These are phyloP conservation scores for Amanita pallidorosea DNA, from an alignment of 768 basidiomycete species.

Conservation along the genomic window DNA sequence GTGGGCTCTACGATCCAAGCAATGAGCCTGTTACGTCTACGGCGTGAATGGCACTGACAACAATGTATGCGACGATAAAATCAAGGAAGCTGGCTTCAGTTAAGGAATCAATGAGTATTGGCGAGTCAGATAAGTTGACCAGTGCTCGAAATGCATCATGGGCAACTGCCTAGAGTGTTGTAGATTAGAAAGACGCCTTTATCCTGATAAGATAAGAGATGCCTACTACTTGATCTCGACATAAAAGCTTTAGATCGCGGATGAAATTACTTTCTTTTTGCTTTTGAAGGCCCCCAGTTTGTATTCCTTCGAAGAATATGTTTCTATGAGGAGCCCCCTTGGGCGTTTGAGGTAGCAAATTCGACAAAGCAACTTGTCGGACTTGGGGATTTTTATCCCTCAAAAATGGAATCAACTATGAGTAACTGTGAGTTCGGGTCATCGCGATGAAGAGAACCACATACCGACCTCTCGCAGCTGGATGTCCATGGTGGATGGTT, in stretches of 20 bases:
- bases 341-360: constrained; percentile 73
- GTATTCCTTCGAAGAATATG: constrained; percentile 63
- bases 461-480: constrained; percentile 35
- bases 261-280: constrained; percentile 58
- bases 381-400: constrained; percentile 82
- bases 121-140: constrained; percentile 86
- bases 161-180: constrained; percentile 54
- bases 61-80: constrained; percentile 83
- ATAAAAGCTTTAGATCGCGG: constrained; percentile 75
- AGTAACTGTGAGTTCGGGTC: neutral
- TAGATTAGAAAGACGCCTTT: constrained; percentile 9
- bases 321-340: constrained; percentile 57
- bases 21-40: constrained; percentile 3
- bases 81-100: constrained; percentile 64
- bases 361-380: constrained; percentile 75
- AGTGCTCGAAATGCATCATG: constrained; percentile 94
- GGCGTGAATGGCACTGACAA: constrained; percentile 41
- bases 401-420: constrained; percentile 75
- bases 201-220: neutral
- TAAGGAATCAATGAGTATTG: constrained; percentile 52
- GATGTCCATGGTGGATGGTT: constrained; percentile 24
- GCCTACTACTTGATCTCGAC: constrained; percentile 76
- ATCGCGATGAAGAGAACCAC: constrained; percentile 2
- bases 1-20: constrained; percentile 57
- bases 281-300: constrained; percentile 45